Evolutionary conservation across 2,329 filamentous ascomycete genomes (phyloP).

Genomic region (Phaeosphaeriaceae sp.): DNA sequence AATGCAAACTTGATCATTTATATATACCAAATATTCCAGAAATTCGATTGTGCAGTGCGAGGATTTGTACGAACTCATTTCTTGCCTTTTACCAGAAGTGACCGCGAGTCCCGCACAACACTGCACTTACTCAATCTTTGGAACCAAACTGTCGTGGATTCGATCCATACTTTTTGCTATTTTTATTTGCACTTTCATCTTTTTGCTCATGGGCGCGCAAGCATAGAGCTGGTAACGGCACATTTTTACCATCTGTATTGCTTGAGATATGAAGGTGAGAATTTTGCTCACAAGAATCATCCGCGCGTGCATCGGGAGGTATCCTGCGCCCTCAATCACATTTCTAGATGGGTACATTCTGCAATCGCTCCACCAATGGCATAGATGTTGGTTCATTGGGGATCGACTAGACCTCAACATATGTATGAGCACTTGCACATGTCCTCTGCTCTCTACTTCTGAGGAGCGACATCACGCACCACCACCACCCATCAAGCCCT

Average conservation of each 20-base stretch:
- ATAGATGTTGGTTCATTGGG: too few species aligned
- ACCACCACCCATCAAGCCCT: slow-evolving; percentile 49
- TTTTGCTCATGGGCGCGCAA: background rate
- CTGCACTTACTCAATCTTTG: slow-evolving; percentile 67
- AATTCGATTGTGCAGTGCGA: slow-evolving; percentile 65
- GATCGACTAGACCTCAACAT: too few species aligned
- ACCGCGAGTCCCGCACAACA: slow-evolving; percentile 70
- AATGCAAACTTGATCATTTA: background rate
- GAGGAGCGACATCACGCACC: background rate
- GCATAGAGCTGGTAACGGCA: background rate
- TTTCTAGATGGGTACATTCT: too few species aligned
- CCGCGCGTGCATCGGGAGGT: too few species aligned
- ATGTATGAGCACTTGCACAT: too few species aligned
- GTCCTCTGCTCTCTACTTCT: too few species aligned
- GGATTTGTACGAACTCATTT: slow-evolving; percentile 75
- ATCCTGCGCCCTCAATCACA: too few species aligned
- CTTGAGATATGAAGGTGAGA: background rate
- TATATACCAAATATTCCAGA: slow-evolving; percentile 23
- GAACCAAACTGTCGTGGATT: slow-evolving; percentile 52
- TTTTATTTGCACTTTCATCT: slow-evolving; percentile 14
- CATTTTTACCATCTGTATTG: background rate
- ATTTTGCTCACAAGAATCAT: background rate
- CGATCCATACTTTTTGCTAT: slow-evolving; percentile 50
- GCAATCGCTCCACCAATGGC: too few species aligned
- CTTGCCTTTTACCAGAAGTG: slow-evolving; percentile 84